Base-by-base conservation (phyloP, 1,139 yeast genomes). In the Pichia sp. region DNA sequence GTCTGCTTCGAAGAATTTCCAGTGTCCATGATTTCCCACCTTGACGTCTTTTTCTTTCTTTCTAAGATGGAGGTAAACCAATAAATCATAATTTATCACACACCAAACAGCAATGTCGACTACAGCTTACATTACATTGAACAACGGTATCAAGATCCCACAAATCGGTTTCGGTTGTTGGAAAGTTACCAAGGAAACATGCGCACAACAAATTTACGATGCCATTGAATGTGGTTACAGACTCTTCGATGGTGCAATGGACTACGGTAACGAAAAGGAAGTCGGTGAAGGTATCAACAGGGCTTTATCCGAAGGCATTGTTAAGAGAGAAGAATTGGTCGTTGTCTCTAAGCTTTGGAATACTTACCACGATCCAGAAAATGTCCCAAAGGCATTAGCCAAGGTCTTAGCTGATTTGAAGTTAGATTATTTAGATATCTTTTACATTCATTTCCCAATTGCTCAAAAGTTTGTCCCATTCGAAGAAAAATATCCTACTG, bases 331-430 rank as follows among this genome's bases (percentile, higher is more conserved):
- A 52, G 94, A 87, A 40, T 68, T 88, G 55, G 81, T 82, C 65
- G 72, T 87, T 57, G 85, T 86, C 40, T 84, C 95, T 48, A 88
- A 88, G 70, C 72, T 85, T 60, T 87, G 95, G 94, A 87, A 86
- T 74, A 73, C 70, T 56, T 84, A 65, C 75, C 96, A 86, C 65
- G 81, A 80, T 68, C 83, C 83, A 35, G 74, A 79, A 55, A 73
- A 72, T 54, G 87, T 81, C 47, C 76, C 72, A 54, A 55, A 62
- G 47, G 89, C 89, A 18, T 68, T 85, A 58, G 69, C 81, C 54
- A 81, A 75, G 59, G 83, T 87, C 50, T 74, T 87, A 60, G 54
- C 66, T 31, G 93, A 85, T 61, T 71, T 85, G 69, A 69, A 75
- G 32, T 69, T 85, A 58, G 93, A 84, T 38, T 85, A 83, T 69